Evolutionary conservation across 805 yeast species (phyloP), one percentile per base, ranked within the genome.

Genomic region (Lipomyces spencermartinsiae): DNA sequence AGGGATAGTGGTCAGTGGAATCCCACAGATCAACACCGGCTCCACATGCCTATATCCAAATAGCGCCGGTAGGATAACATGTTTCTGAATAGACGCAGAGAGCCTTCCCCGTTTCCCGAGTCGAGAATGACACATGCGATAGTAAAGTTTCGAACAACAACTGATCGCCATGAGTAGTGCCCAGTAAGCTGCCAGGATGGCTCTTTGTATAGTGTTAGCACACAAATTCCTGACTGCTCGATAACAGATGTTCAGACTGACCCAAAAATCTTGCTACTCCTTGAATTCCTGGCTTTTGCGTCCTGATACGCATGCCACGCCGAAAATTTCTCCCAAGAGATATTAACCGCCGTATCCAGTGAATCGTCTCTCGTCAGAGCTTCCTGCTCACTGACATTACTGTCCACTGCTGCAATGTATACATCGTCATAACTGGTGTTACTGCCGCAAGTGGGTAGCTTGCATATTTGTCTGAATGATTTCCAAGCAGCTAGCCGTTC

Each of bases 1-100:
- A 2, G 86, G 86, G 10, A 81, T 39, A 55, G 54, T 67, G 51
- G 72, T 68, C 6, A 73, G 53, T 51, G 73, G 70, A 14, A 67
- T 56, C 1, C 71, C 65, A 16, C 66, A 46, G 16, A 65, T 54
- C n/a, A 55, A 58, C 9, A 69, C 37, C 7, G 75, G 71, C 19
- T 71, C 70, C n/a, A 74, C 68, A 62, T 78, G 80, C 22, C 63
- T 62, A 22, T 55, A 49, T 31, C 70, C 59, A 39, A 73, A 70
- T 34, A 76, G 61, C 4, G 79, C 73, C 1, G 81, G 80, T 22
- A 77, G 56, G 12, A 70, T 66, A 19, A 67, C 10, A 14, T 64
- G 29, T 14, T 19, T 35, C 57, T 67, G 70, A 29, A 67, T 51
- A 29, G n/a, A 33, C 12, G 56, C 29, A 9, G 61, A 49, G 2